These are phyloP conservation scores for Kwoniella sp. DNA, from an alignment of 768 basidiomycete species.

Conservation along the genomic window DNA sequence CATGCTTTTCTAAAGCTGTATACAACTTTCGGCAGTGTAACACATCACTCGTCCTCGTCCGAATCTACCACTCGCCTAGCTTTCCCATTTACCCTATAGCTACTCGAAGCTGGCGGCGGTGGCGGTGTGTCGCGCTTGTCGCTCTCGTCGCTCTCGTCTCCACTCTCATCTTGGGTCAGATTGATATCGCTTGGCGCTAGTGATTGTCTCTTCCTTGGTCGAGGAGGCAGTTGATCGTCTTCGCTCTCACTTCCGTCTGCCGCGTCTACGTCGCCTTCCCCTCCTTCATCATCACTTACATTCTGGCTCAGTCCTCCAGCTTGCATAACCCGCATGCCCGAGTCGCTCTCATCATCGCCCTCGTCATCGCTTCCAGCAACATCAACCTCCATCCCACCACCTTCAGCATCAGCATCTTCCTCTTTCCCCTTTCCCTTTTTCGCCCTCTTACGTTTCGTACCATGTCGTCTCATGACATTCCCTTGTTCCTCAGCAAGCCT, in stretches of 20 bases:
- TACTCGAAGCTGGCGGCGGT: neutral
- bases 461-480: constrained; percentile 27
- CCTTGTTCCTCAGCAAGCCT: constrained; percentile 35
- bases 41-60: constrained; percentile 10
- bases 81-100: neutral
- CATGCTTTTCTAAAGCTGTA: neutral
- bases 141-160: neutral
- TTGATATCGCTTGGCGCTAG: constrained; percentile 4
- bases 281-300: neutral
- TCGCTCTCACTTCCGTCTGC: neutral
- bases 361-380: neutral
- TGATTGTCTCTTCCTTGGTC: constrained; percentile 9
- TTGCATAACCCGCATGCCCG: neutral
- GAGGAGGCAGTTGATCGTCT: neutral
- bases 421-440: constrained; percentile 9
- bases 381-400: neutral
- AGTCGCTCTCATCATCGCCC: neutral
- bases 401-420: neutral
- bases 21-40: no score
- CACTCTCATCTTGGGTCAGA: neutral
- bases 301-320: neutral
- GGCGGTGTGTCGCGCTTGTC: neutral
- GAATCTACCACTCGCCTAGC: constrained; percentile 9
- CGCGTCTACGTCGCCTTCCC: neutral
- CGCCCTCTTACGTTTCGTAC: constrained; percentile 23